Base-by-base conservation (phyloP, 1,284 basidiomycete species). In the Wallemia hederae region DNA sequence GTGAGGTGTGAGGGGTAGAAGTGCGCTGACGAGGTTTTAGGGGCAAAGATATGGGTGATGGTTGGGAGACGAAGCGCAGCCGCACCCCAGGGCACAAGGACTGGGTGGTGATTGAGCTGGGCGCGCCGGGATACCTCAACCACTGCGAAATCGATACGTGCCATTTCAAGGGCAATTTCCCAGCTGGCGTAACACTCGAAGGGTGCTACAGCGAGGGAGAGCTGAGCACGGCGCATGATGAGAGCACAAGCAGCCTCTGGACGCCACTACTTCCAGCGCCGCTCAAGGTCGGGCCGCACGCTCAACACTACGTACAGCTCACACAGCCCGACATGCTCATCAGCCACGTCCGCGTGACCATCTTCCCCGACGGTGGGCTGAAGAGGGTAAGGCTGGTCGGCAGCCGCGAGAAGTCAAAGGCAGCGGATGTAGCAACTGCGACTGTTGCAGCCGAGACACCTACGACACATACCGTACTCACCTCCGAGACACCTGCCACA, bases 131-230 rank as follows among this genome's bases (percentile, higher is more conserved):
- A 9, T 74, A 76, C 63, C 75, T 97, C 19, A 78, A 82, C 60
- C 78, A 82, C 63, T 79, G 81, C 27, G 88, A 94, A 69, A 81
- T 98, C 62, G 92, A 98, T 71, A 96, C 92, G 0, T 81, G 83
- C 1, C 85, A 92, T 74, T 97, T 96, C 73, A 87, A 87, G 66
- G 92, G 92, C 59, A 98, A 98, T 71, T 98, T 89, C 68, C 90
- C 90, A 7, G 83, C 90, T 64, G 85, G 82, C 63, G 85, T 72
- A 17, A 67, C 7, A 24, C 63, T 56, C 27, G 63, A 63, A n/a
- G 39, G 39, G 14, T 17, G 11, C 19, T 49, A 7, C 17, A 31
- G n/a, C 19, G 9, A 9, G 5, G 14, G 14, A 5, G 19, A 49
- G 9, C 14, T 9, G 11, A 14, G 14, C 39, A 5, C 5, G n/a